Base-by-base conservation (phyloP, 148 eudicot species). In the Camellia japonica region DNA sequence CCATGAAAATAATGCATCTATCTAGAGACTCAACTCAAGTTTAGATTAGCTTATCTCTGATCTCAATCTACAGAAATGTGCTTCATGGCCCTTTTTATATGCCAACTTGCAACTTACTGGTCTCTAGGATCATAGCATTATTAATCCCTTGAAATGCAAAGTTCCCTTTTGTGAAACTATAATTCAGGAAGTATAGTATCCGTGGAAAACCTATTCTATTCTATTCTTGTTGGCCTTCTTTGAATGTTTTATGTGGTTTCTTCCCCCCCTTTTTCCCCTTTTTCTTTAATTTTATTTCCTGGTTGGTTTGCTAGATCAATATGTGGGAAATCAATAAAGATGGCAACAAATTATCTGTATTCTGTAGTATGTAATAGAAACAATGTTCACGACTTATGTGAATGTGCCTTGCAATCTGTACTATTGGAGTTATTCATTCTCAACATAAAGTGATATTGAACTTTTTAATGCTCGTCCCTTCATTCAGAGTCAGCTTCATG, bases 391-490 rank as follows among this genome's bases (percentile, higher is more conserved):
- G 9, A 41, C 60, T 61, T 11, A 10, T 62, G 42, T 44, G 18
- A 75, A 7, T n/a, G 15, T 43, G 30, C 14, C 46, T 12, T 63
- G 44, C 20, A 20, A 19, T 54, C 59, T 55, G 11, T 73, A 12
- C 18, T 49, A 8, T 18, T 71, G 68, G 58, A 16, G 41, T 56
- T 74, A 55, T 56, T 74, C n/a, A 15, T 55, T 74, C 20, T 15
- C 18, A 56, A 23, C 77, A 5, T 74, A 55, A 74, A 74, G 13
- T 12, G 14, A 54, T 74, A 8, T n/a, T 56, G 51, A 38, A 56
- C 20, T 74, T 52, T 19, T 6, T 64, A 90, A 30, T 76, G 68
- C 46, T 20, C 55, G 11, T 23, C 15, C 71, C 20, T 62, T 49
- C 70, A 43, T 77, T 64, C 59, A 46, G 13, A 49, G 46, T 77